These are phyloP conservation scores for Termitomyces sp. DNA, from an alignment of 768 basidiomycete species.

Conservation along the genomic window DNA sequence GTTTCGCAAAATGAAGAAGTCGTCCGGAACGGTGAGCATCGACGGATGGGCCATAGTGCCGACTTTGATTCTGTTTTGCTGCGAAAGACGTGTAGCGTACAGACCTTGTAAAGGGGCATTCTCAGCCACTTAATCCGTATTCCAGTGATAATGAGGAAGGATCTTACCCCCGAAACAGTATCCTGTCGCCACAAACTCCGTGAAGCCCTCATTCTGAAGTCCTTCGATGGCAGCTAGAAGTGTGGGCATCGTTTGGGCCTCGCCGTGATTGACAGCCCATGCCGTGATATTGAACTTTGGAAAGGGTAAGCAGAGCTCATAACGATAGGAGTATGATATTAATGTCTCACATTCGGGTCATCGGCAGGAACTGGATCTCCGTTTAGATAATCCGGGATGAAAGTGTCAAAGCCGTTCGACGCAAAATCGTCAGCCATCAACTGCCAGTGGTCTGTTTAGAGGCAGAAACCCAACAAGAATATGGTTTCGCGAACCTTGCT, in stretches of 20 bases:
- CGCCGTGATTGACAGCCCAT: constrained; percentile 31
- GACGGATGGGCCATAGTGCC: constrained; percentile 33
- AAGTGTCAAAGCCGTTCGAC: constrained; percentile 19
- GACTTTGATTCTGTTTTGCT: constrained; percentile 27
- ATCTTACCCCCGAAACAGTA: constrained; percentile 32
- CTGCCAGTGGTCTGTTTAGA: neutral
- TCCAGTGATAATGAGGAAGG: too few species aligned
- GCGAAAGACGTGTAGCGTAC: constrained; percentile 30
- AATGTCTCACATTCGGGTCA: constrained; percentile 12
- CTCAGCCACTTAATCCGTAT: neutral
- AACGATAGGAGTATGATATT: neutral
- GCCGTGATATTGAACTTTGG: constrained; percentile 18
- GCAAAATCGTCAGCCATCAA: constrained; percentile 21
- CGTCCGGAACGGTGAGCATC: constrained; percentile 29
- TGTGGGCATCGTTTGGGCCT: constrained; percentile 26
- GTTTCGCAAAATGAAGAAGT: constrained; percentile 23
- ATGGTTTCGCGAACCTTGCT: constrained; percentile 9
- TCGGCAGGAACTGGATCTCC: constrained; percentile 17
- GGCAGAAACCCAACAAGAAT: neutral
- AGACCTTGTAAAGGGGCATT: constrained; percentile 12
- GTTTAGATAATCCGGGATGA: constrained; percentile 18
- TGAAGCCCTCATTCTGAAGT: constrained; percentile 33
- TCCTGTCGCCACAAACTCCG: constrained; percentile 30
- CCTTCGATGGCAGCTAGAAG: constrained; percentile 30
- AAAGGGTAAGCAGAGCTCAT: too few species aligned